These are phyloP conservation scores for Meripilus lineatus DNA, from an alignment of 1,284 basidiomycete genomes.

Conservation along the genomic window DNA sequence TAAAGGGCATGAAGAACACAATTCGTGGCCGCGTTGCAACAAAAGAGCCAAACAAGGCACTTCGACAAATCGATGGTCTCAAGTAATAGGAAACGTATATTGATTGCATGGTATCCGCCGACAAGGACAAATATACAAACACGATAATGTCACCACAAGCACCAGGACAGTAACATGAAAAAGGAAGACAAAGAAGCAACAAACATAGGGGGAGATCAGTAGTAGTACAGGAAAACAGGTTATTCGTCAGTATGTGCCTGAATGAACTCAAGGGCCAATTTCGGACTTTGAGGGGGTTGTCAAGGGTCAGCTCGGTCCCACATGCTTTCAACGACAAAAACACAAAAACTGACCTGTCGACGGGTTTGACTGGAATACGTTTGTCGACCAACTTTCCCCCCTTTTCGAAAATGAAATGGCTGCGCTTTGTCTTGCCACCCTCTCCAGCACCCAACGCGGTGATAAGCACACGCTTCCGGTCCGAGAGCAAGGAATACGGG, in stretches of 20 bases:
- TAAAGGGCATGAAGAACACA: too few species aligned
- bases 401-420: conserved; percentile 88
- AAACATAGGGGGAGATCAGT: background rate
- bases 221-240: background rate
- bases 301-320: conserved; percentile 1
- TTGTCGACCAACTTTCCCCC: conserved; percentile 83
- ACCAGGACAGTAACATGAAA: background rate
- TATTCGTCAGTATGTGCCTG: conserved; percentile 8
- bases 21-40: too few species aligned
- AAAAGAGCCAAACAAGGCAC: too few species aligned
- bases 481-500: conserved; percentile 83
- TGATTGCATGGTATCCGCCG: too few species aligned
- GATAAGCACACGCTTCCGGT: conserved; percentile 80
- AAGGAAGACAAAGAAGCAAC: background rate
- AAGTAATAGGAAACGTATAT: too few species aligned
- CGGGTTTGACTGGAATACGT: conserved; percentile 80
- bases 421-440: conserved; percentile 80
- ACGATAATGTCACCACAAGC: too few species aligned
- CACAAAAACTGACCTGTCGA: conserved; percentile 53
- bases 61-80: too few species aligned
- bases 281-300: conserved; percentile 23
- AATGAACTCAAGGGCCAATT: conserved; percentile 25
- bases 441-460: conserved; percentile 77
- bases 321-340: background rate
- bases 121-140: too few species aligned